phyloP scores from a whole-genome alignment of 2,329 filamentous ascomycete species.

The Cercospora sojina region DNA sequence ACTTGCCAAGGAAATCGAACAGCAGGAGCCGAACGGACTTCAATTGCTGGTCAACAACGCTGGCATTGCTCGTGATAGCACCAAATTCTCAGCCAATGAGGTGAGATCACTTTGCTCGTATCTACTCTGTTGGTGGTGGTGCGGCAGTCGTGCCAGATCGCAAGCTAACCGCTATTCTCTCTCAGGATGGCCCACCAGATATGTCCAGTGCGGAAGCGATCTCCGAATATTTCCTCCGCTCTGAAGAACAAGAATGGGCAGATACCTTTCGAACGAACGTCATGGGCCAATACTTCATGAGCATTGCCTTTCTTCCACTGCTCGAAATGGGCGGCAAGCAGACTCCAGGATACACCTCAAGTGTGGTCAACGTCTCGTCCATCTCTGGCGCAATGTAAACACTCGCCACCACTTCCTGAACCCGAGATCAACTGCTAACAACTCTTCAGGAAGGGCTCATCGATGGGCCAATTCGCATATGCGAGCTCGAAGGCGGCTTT shows the following conservation, averaged over 20 bases:
- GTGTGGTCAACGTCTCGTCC: conserved; percentile 56
- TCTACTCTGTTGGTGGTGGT: neutral
- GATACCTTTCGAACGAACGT: conserved; percentile 56
- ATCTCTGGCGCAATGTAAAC: conserved; percentile 48
- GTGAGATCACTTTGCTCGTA: neutral
- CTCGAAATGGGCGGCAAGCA: conserved; percentile 50
- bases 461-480: conserved; percentile 51
- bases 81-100: conserved; percentile 43
- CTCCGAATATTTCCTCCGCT: conserved; percentile 52
- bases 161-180: conserved; percentile 23
- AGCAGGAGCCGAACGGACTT: conserved; percentile 53
- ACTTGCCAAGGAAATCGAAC: conserved; percentile 42
- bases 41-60: conserved; percentile 57
- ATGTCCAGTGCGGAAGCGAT: conserved; percentile 50
- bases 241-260: conserved; percentile 48
- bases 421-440: neutral
- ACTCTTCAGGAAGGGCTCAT: conserved; percentile 44
- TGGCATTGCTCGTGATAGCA: conserved; percentile 54
- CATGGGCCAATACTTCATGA: conserved; percentile 53
- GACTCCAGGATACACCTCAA: conserved; percentile 51
- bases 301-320: conserved; percentile 56
- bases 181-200: conserved; percentile 47
- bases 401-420: neutral
- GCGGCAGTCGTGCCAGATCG: conserved; percentile 12
- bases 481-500: conserved; percentile 48